Conservation (phyloP, 345 rosid genomes). For the Sonneratia alba region DNA sequence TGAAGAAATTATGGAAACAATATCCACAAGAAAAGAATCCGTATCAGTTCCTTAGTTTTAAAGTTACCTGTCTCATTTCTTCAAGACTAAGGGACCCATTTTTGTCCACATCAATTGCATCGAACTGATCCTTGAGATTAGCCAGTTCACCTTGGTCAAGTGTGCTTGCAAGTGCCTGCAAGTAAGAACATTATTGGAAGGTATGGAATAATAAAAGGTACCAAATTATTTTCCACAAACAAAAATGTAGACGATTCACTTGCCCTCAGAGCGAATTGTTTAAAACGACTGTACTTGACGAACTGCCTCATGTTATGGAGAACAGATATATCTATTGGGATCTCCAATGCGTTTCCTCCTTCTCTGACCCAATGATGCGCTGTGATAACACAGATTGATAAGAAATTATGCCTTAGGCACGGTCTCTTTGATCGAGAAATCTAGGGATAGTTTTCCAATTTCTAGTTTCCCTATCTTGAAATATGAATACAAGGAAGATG, state of each 20-base stretch:
- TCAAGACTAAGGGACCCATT: constrained; percentile 46
- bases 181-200: neutral
- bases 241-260: neutral
- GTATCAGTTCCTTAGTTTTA: neutral
- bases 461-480: neutral
- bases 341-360: constrained; percentile 46
- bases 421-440: neutral
- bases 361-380: constrained; percentile 58
- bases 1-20: neutral
- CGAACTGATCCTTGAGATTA: constrained; percentile 41
- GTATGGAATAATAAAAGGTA: neutral
- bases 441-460: neutral
- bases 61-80: constrained; percentile 41
- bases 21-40: neutral
- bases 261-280: constrained; percentile 47
- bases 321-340: constrained; percentile 46
- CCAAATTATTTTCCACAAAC: neutral
- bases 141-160: constrained; percentile 36
- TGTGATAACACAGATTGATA: constrained; percentile 10
- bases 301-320: constrained; percentile 40
- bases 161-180: constrained; percentile 45
- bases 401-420: neutral
- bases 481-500: neutral
- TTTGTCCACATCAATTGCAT: constrained; percentile 43
- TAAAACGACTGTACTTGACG: constrained; percentile 41